Evolutionary conservation across 306 rosid species (phyloP).

Genomic region (Sechiopsis laciniata): DNA sequence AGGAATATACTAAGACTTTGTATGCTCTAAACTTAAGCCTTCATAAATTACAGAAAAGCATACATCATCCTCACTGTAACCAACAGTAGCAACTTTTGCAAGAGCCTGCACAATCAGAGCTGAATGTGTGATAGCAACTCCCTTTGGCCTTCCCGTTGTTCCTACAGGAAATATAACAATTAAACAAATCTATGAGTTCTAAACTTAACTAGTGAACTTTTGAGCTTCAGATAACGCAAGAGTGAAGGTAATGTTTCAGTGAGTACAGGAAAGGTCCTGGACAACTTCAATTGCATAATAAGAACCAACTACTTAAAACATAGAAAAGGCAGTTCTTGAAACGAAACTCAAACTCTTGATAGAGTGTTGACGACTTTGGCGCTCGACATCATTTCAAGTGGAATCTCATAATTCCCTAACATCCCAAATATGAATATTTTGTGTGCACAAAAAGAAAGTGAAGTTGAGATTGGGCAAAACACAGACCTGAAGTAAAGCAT

Average conservation of each 20-base stretch:
- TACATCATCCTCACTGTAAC: slow-evolving; percentile 82
- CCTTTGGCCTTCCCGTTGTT: slow-evolving; percentile 88
- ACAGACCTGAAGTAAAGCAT: slow-evolving; percentile 85
- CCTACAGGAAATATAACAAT: slow-evolving; percentile 40
- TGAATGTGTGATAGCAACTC: slow-evolving; percentile 70
- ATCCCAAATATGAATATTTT: neutral
- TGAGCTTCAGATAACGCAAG: neutral
- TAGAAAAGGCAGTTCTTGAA: too few species aligned
- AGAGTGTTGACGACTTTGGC: slow-evolving; percentile 3
- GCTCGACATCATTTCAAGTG: neutral
- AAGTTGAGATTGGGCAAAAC: slow-evolving; percentile 16
- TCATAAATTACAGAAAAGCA: slow-evolving; percentile 27
- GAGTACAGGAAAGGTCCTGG: neutral
- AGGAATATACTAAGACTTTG: slow-evolving; percentile 15
- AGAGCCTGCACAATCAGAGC: slow-evolving; percentile 67
- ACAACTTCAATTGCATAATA: neutral
- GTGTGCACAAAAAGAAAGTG: neutral
- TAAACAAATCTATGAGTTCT: slow-evolving; percentile 16
- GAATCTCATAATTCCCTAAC: neutral
- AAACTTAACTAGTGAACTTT: neutral
- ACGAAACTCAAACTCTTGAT: neutral
- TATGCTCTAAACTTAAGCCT: slow-evolving; percentile 18
- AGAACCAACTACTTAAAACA: neutral
- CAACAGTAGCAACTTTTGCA: slow-evolving; percentile 71
- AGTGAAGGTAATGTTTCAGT: neutral